Percentiles rank a stretch among this genome's conserved stretches.
These are phyloP conservation scores for Fusarium temperatum DNA, from an alignment of 2,329 filamentous ascomycete genomes.

Conservation along the genomic window DNA sequence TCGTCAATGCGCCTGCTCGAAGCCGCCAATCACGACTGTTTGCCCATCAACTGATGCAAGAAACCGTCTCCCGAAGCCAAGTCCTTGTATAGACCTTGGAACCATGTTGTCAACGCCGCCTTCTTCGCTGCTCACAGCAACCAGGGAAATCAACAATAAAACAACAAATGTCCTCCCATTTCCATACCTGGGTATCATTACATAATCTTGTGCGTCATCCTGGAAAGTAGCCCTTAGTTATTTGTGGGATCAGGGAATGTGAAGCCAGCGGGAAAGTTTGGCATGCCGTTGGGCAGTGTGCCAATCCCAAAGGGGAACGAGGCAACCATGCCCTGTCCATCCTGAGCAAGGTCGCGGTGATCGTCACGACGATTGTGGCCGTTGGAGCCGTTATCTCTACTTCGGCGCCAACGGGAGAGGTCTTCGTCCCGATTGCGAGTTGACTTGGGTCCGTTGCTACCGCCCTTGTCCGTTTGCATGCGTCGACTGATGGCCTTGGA, in stretches of 20 bases:
- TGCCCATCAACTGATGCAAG: conserved; percentile 15
- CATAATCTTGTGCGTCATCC: conserved; percentile 14
- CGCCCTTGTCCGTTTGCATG: conserved; percentile 75
- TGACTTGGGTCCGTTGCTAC: conserved; percentile 71
- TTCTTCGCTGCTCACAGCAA: conserved; percentile 4
- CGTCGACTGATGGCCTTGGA: conserved; percentile 83
- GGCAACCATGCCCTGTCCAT: conserved; percentile 38
- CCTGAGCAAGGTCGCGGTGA: conserved; percentile 32
- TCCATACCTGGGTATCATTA: conserved; percentile 31
- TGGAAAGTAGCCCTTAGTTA: conserved; percentile 18
- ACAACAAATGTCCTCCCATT: conserved; percentile 29
- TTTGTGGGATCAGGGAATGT: conserved; percentile 49
- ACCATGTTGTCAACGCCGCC: conserved; percentile 24
- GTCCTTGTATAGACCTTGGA: neutral
- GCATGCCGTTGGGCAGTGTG: conserved; percentile 54
- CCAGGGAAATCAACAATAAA: conserved; percentile 23
- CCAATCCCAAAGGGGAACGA: conserved; percentile 53
- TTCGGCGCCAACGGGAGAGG: conserved; percentile 45
- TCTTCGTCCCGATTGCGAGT: conserved; percentile 58
- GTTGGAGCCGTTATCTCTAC: conserved; percentile 44
- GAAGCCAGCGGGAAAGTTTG: conserved; percentile 53
- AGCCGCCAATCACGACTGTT: neutral
- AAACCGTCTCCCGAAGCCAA: neutral
- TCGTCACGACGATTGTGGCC: conserved; percentile 36
- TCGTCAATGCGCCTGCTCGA: neutral